These are phyloP conservation scores for Podospora sp. DNA, from an alignment of 495 filamentous ascomycete genomes.

Conservation along the genomic window DNA sequence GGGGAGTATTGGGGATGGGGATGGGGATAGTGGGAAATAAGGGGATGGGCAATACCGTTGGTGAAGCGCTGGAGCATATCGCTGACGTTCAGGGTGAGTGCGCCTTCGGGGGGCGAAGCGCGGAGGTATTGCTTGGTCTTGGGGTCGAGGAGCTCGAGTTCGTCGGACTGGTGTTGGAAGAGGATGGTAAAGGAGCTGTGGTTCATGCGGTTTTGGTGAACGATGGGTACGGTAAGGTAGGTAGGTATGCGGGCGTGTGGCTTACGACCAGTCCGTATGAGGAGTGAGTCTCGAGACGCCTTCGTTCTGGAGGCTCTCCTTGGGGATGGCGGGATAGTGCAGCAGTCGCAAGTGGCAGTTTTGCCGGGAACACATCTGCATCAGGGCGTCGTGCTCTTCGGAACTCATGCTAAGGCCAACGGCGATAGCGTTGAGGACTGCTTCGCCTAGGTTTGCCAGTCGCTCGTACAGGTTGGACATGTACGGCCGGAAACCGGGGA, in stretches of 20 bases:
- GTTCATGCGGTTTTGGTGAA: background rate
- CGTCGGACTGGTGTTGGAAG: slow-evolving; percentile 52
- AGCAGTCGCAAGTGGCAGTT: slow-evolving; percentile 64
- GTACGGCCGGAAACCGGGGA: slow-evolving; percentile 61
- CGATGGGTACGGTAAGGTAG: background rate
- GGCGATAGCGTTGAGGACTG: slow-evolving; percentile 50
- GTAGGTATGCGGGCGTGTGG: no score
- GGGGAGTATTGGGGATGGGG: background rate
- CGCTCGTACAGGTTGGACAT: slow-evolving; percentile 58
- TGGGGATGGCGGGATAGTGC: slow-evolving; percentile 63
- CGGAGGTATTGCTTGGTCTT: slow-evolving; percentile 52
- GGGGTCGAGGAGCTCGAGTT: slow-evolving; percentile 58
- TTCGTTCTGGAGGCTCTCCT: slow-evolving; percentile 44
- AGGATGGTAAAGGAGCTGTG: slow-evolving; percentile 49
- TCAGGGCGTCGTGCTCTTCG: slow-evolving; percentile 41
- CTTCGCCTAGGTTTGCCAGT: slow-evolving; percentile 46
- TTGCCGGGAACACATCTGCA: slow-evolving; percentile 42
- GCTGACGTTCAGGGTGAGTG: slow-evolving; percentile 59
- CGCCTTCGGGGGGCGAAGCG: slow-evolving; percentile 50
- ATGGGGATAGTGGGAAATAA: slow-evolving; percentile 11
- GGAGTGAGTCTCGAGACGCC: slow-evolving; percentile 52
- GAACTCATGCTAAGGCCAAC: slow-evolving; percentile 53
- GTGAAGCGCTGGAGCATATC: slow-evolving; percentile 63
- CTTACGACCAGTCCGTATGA: slow-evolving; percentile 50
- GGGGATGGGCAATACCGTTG: slow-evolving; percentile 45